These are phyloP conservation scores for Nitzschia putrida DNA, from an alignment of 108 stramenopile species.

Conservation along the genomic window DNA sequence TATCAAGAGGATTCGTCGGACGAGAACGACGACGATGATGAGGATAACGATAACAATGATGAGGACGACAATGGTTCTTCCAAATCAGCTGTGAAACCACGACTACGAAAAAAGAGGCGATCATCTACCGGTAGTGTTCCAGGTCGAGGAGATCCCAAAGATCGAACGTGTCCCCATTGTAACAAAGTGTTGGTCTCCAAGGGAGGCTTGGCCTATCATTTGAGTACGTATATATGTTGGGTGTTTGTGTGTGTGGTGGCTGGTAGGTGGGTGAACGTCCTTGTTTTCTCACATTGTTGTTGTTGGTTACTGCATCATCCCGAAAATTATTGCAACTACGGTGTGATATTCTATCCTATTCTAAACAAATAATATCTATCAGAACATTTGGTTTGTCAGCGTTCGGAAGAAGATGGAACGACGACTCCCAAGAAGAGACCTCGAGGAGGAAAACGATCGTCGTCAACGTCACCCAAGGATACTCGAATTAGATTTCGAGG, in stretches of 20 bases:
- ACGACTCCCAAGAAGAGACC: neutral
- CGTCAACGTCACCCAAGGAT: no score
- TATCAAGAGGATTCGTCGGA: no score
- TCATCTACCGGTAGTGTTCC: neutral
- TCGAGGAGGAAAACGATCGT: neutral
- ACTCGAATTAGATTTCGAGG: slow-evolving; percentile 37
- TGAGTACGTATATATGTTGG: slow-evolving; percentile 9
- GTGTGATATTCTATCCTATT: no score
- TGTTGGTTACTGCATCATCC: no score
- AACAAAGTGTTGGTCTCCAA: slow-evolving; percentile 32
- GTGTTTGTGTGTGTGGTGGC: neutral
- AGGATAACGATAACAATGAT: slow-evolving; percentile 8
- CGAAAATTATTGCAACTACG: no score
- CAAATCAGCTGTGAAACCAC: neutral
- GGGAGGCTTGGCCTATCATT: slow-evolving; percentile 47
- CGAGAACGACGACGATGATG: neutral
- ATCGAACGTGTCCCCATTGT: slow-evolving; percentile 54
- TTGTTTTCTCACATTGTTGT: neutral
- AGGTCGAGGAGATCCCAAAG: slow-evolving; percentile 10
- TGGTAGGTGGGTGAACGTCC: no score
- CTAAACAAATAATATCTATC: no score
- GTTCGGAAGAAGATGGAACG: neutral
- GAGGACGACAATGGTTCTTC: slow-evolving; percentile 9
- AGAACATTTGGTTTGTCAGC: slow-evolving; percentile 32
- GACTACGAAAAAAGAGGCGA: neutral